Percentiles rank a stretch among this genome's conserved stretches.
Evolutionary conservation across 2,329 filamentous ascomycete genomes (phyloP).

Genomic region (Thelonectria discophora): DNA sequence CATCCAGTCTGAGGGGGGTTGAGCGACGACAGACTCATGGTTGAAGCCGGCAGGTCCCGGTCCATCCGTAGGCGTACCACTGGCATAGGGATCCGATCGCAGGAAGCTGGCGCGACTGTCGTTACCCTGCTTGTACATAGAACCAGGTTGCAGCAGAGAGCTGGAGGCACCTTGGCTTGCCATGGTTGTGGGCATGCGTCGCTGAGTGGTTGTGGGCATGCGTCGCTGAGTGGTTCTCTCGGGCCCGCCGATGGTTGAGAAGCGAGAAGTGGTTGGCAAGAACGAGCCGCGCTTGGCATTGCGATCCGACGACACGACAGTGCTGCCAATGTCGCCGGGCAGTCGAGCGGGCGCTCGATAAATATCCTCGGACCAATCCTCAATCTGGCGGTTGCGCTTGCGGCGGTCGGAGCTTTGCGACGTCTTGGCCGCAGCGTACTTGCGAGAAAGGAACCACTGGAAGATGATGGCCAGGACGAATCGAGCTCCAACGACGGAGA

Average conservation of each 20-base stretch:
- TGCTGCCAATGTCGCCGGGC: constrained; percentile 76
- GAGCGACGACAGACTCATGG: constrained; percentile 93
- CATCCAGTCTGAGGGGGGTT: constrained; percentile 96
- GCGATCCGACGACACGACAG: constrained; percentile 70
- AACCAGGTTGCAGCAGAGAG: constrained; percentile 73
- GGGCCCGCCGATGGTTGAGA: constrained; percentile 87
- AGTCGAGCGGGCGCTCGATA: constrained; percentile 89
- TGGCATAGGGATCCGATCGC: constrained; percentile 64
- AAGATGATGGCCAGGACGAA: constrained; percentile 91
- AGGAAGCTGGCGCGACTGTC: constrained; percentile 73
- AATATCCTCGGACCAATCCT: constrained; percentile 98
- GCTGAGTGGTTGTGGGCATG: constrained; percentile 69
- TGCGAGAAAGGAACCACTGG: constrained; percentile 93
- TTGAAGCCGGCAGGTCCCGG: constrained; percentile 93
- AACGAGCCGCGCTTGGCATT: constrained; percentile 86
- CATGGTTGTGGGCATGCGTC: constrained; percentile 86
- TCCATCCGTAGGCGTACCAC: constrained; percentile 69
- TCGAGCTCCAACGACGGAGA: constrained; percentile 85
- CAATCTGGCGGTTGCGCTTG: constrained; percentile 90
- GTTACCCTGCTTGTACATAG: constrained; percentile 75
- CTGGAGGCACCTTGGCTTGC: constrained; percentile 83
- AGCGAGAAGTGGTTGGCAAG: constrained; percentile 91
- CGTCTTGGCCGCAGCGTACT: constrained; percentile 85
- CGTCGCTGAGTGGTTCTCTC: constrained; percentile 65
- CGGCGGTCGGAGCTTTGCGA: constrained; percentile 83